Evolutionary conservation across 2,329 filamentous ascomycete genomes (phyloP).

Genomic region (Chaetomiaceae sp.): DNA sequence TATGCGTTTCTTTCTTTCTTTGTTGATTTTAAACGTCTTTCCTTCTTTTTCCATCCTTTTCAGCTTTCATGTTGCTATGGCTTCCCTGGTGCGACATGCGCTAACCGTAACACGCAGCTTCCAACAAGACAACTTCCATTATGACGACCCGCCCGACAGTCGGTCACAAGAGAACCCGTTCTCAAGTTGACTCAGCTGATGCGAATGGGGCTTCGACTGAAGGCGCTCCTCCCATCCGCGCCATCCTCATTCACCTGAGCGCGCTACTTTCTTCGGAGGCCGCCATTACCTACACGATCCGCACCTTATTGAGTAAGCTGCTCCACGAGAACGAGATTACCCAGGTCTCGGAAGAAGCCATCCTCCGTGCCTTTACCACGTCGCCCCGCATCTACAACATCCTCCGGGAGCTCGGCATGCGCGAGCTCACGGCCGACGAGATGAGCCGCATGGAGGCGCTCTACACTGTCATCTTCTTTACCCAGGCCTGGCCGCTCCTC

Average conservation of each 20-base stretch:
- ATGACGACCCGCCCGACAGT: not conserved
- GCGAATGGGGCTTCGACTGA: not conserved
- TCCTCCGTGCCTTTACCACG: not conserved
- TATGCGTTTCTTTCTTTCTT: not conserved
- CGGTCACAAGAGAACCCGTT: not conserved
- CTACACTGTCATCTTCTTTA: not conserved
- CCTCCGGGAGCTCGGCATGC: not conserved
- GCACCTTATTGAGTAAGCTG: not conserved
- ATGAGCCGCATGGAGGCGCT: not conserved
- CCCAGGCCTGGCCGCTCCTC: not conserved
- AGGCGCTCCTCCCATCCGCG: not conserved
- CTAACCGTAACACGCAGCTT: too few relatives aligned
- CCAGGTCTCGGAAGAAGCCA: not conserved
- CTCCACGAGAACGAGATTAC: not conserved
- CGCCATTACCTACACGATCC: not conserved
- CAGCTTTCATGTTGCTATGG: too few relatives aligned
- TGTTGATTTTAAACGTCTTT: too few relatives aligned
- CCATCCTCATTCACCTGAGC: conserved; percentile 1
- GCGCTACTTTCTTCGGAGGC: not conserved
- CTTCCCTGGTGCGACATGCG: too few relatives aligned
- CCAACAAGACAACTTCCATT: not conserved
- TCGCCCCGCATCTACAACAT: not conserved
- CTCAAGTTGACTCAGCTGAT: not conserved
- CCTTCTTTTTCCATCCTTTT: not conserved
- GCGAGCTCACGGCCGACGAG: not conserved